These are phyloP conservation scores for Mytilinidion resinicola DNA, from an alignment of 495 filamentous ascomycete genomes.

Conservation along the genomic window DNA sequence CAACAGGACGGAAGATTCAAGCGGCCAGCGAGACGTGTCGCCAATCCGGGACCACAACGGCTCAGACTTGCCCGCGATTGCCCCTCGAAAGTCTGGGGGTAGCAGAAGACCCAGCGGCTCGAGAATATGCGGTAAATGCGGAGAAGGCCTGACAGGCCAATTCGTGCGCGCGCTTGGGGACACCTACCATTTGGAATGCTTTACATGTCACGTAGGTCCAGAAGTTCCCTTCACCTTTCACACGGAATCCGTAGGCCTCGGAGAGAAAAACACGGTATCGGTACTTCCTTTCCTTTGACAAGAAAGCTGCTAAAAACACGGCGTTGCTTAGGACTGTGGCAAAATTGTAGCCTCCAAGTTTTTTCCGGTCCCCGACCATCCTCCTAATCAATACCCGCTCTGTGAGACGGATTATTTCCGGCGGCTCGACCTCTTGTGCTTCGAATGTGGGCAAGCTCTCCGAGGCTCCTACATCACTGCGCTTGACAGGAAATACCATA, in stretches of 20 bases:
- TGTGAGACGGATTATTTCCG: conserved; percentile 99
- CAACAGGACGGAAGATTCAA: not conserved
- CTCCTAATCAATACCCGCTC: conserved; percentile 83
- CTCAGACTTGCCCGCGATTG: not conserved
- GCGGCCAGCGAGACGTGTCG: not conserved
- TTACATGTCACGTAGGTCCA: conserved; percentile 81
- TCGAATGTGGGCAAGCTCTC: conserved; percentile 84
- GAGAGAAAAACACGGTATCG: too few relatives aligned
- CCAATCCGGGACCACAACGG: not conserved
- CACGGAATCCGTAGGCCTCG: not conserved
- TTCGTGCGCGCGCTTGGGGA: conserved; percentile 89
- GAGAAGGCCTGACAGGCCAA: conserved; percentile 78
- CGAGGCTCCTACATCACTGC: conserved; percentile 98
- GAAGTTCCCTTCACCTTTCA: conserved; percentile 4
- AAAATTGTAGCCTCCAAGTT: conserved; percentile 97
- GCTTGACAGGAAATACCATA: conserved; percentile 95
- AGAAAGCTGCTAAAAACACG: conserved; percentile 1
- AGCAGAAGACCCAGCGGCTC: conserved; percentile 27
- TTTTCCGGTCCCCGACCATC: conserved; percentile 90
- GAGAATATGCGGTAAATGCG: conserved; percentile 82
- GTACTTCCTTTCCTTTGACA: too few relatives aligned
- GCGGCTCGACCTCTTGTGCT: conserved; percentile 82
- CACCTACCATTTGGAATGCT: conserved; percentile 96
- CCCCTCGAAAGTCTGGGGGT: conserved; percentile 6
- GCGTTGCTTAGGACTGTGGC: conserved; percentile 69